Percentiles rank a stretch among this genome's conserved stretches.
These are phyloP conservation scores for Trypanosoma caninum DNA, from an alignment of 208 protist species.

Conservation along the genomic window DNA sequence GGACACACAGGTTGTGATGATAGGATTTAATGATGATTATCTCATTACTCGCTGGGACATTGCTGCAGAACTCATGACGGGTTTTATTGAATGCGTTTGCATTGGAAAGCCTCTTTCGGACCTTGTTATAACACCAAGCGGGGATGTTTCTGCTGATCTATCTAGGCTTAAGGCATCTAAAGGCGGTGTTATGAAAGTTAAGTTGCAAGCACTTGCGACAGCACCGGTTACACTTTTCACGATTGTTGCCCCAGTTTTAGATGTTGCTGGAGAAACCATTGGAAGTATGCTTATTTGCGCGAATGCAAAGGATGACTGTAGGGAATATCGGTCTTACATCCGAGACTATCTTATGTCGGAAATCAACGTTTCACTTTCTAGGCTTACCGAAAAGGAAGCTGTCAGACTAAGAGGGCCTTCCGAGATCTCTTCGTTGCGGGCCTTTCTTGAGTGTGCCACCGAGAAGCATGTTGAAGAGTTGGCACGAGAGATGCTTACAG, in stretches of 20 bases:
- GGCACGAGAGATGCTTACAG: slow-evolving; percentile 72
- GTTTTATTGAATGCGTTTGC: slow-evolving; percentile 75
- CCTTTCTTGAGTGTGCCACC: slow-evolving; percentile 51
- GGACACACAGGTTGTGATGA: slow-evolving; percentile 86
- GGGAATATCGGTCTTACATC: slow-evolving; percentile 75
- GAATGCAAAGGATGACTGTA: slow-evolving; percentile 77
- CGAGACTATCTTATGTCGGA: slow-evolving; percentile 74
- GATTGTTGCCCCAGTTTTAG: slow-evolving; percentile 65
- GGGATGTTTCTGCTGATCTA: slow-evolving; percentile 22
- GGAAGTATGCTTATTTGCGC: slow-evolving; percentile 86
- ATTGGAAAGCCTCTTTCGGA: slow-evolving; percentile 83
- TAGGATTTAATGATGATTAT: slow-evolving; percentile 75
- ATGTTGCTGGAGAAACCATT: slow-evolving; percentile 42
- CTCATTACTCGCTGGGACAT: slow-evolving; percentile 85
- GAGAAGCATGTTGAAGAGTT: slow-evolving; percentile 59
- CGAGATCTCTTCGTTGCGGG: slow-evolving; percentile 26
- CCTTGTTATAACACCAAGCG: slow-evolving; percentile 62
- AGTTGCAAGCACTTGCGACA: slow-evolving; percentile 70
- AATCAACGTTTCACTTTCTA: slow-evolving; percentile 38
- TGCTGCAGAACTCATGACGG: slow-evolving; percentile 81
- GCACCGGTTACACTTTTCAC: slow-evolving; percentile 74
- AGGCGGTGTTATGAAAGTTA: slow-evolving; percentile 66
- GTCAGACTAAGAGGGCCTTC: background rate
- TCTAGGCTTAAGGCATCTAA: slow-evolving; percentile 34
- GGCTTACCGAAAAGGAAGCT: slow-evolving; percentile 31